These are phyloP conservation scores for Fallopia convolvulus DNA, from an alignment of 148 eudicot species.

Conservation along the genomic window DNA sequence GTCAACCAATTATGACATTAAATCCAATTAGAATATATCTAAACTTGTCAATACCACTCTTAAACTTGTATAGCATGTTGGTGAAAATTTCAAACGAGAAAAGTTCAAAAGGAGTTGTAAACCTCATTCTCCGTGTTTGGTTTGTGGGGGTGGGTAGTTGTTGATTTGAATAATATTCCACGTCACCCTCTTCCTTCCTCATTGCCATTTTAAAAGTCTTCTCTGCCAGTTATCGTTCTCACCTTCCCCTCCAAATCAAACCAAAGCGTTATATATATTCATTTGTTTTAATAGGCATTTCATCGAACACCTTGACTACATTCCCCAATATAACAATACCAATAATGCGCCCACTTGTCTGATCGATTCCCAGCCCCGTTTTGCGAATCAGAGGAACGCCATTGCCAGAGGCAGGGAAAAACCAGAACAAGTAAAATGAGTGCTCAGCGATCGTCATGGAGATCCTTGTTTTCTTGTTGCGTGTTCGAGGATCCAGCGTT, in stretches of 20 bases:
- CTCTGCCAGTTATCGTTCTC: conserved; percentile 23
- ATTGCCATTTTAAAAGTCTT: conserved; percentile 13
- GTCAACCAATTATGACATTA: no score
- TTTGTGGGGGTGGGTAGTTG: conserved; percentile 25
- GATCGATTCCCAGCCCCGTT: not conserved
- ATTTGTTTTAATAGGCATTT: not conserved
- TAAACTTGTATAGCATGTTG: not conserved
- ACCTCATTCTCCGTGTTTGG: conserved; percentile 23
- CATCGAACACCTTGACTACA: conserved; percentile 1
- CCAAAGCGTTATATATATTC: not conserved
- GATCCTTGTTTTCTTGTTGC: conserved; percentile 29
- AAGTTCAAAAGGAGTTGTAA: conserved; percentile 25
- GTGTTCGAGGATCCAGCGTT: conserved; percentile 17
- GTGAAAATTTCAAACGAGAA: conserved; percentile 2
- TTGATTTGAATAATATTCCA: conserved; percentile 30
- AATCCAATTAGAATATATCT: no score
- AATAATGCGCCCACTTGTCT: not conserved
- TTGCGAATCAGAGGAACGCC: not conserved
- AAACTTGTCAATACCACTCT: no score
- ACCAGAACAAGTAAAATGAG: not conserved
- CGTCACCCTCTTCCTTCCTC: conserved; percentile 11
- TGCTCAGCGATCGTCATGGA: conserved; percentile 20
- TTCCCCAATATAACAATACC: not conserved
- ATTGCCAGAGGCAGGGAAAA: not conserved
- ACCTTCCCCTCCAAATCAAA: conserved; percentile 10